A percentile compares a stretch with the other conserved stretches of the same genome.
These are phyloP conservation scores for Beauveria medogensis DNA, from an alignment of 2,329 filamentous ascomycete species.

Conservation along the genomic window DNA sequence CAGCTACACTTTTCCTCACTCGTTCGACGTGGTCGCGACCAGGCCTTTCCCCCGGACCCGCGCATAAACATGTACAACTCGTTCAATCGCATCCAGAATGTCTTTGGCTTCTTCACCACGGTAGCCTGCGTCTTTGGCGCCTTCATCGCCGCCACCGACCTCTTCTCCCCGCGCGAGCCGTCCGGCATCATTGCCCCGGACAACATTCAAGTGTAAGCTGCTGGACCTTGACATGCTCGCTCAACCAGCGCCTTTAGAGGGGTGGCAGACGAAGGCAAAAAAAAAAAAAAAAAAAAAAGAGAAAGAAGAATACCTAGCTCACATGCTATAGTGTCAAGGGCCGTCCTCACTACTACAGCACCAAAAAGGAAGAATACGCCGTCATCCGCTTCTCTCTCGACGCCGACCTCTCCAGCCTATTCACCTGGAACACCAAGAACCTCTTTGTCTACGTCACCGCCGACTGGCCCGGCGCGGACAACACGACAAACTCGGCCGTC, in stretches of 20 bases:
- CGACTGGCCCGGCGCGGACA: constrained; percentile 46
- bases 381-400: constrained; percentile 89
- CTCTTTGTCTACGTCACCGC: constrained; percentile 94
- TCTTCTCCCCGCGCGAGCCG: constrained; percentile 62
- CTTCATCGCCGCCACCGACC: constrained; percentile 72
- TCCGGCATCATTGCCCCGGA: constrained; percentile 54
- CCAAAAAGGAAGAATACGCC: constrained; percentile 91
- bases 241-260: no score
- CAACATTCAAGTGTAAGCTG: constrained; percentile 75
- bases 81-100: constrained; percentile 76
- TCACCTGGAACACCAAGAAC: constrained; percentile 99
- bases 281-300: not conserved
- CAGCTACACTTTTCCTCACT: not conserved
- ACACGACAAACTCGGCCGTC: constrained; percentile 61
- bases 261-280: not conserved
- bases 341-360: constrained; percentile 89
- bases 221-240: not conserved
- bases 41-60: constrained; percentile 30
- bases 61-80: constrained; percentile 95
- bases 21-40: not conserved
- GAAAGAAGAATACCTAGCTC: not conserved
- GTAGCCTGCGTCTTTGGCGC: constrained; percentile 75
- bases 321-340: constrained; percentile 64
- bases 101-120: constrained; percentile 97
- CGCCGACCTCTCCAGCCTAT: constrained; percentile 82